Conservation (phyloP, 371 early-diverging fungal genomes). For the Mortierella sp. region DNA sequence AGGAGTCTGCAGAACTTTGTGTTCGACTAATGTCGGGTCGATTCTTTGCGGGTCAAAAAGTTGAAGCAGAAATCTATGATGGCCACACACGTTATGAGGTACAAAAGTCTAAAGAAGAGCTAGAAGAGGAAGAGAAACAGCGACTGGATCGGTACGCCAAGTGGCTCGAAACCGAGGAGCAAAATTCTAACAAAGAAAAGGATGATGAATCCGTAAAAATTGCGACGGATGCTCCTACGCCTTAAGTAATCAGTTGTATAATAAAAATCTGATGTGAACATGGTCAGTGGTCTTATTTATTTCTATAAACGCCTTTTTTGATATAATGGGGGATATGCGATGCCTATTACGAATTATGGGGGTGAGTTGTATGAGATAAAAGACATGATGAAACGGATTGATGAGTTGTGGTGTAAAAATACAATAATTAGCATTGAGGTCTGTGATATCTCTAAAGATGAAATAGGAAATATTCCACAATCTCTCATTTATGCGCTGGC, state of each 20-base stretch:
- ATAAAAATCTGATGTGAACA: not conserved
- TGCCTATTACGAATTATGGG: not conserved
- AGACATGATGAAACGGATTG: not conserved
- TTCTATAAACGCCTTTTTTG: not conserved
- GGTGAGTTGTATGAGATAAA: not conserved
- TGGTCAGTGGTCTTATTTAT: too few relatives aligned
- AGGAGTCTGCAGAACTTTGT: slow-evolving; percentile 83
- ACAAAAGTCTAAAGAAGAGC: slow-evolving; percentile 64
- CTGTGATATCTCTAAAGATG: not conserved
- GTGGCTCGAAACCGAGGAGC: slow-evolving; percentile 78
- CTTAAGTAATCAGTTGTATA: slow-evolving; percentile 10
- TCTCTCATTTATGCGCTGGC: slow-evolving; percentile 15
- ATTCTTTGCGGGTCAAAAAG: slow-evolving; percentile 88
- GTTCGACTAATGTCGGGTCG: slow-evolving; percentile 91
- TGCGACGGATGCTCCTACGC: slow-evolving; percentile 45
- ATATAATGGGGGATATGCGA: not conserved
- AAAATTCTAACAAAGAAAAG: slow-evolving; percentile 10
- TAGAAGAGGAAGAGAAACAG: slow-evolving; percentile 78
- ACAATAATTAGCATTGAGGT: slow-evolving; percentile 20
- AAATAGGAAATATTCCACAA: not conserved
- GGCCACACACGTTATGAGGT: slow-evolving; percentile 79
- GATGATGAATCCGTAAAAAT: slow-evolving; percentile 6
- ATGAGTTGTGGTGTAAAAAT: slow-evolving; percentile 8
- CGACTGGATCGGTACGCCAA: slow-evolving; percentile 84
- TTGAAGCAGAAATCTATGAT: slow-evolving; percentile 86